These are phyloP conservation scores for Rostrohypoxylon terebratum DNA, from an alignment of 495 filamentous ascomycete genomes.

Conservation along the genomic window DNA sequence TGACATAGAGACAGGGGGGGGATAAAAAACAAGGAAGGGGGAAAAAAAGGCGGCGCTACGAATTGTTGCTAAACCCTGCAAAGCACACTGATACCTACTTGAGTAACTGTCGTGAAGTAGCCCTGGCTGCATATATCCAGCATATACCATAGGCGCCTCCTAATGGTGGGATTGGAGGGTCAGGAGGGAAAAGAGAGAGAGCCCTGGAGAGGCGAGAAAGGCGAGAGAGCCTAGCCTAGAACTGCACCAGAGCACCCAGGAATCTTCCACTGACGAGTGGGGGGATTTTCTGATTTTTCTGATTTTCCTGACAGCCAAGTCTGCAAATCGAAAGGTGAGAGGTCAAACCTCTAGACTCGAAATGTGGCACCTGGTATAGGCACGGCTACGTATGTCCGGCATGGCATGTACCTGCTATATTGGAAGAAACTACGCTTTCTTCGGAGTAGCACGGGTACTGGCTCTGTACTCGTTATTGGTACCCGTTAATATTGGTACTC, in stretches of 20 bases:
- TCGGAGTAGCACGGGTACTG: constrained; percentile 31
- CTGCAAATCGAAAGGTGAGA: constrained; percentile 16
- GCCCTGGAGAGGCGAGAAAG: constrained; percentile 24
- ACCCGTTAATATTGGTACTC: no score
- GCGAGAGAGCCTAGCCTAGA: constrained; percentile 14
- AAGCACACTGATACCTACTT: constrained; percentile 37
- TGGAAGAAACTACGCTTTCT: constrained; percentile 23
- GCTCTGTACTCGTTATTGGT: no score
- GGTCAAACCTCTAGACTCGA: neutral
- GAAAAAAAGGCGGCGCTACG: constrained; percentile 24
- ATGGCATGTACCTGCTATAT: constrained; percentile 39
- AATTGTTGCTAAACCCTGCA: constrained; percentile 41
- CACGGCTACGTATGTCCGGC: constrained; percentile 32
- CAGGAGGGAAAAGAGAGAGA: neutral
- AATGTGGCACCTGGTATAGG: constrained; percentile 33
- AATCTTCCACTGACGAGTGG: constrained; percentile 33
- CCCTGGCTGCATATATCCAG: constrained; percentile 28
- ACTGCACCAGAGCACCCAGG: constrained; percentile 23
- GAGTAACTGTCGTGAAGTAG: constrained; percentile 33
- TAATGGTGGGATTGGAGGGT: constrained; percentile 16
- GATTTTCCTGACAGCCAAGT: neutral
- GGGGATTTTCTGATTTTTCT: constrained; percentile 16
- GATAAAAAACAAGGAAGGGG: neutral
- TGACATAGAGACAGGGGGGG: neutral
- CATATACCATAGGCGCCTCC: constrained; percentile 20